Conservation (phyloP, 441 rosid genomes). For the Erodium moschatum region DNA sequence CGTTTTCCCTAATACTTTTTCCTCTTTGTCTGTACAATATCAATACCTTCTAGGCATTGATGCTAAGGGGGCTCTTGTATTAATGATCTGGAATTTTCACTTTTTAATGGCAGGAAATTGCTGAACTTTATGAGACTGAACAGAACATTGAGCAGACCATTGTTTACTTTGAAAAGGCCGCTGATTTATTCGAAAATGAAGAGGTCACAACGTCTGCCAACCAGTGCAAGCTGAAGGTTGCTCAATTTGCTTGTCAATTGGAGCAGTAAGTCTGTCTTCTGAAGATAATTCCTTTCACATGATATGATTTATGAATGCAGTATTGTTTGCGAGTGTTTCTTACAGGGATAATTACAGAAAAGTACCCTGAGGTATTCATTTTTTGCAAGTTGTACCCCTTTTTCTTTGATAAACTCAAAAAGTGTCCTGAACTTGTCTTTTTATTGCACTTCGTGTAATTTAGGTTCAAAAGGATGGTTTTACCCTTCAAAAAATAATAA, state of each 20-base stretch:
- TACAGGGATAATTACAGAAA: no score
- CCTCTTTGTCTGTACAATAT: neutral
- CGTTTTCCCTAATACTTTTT: neutral
- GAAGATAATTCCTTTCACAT: neutral
- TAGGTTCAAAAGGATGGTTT: no score
- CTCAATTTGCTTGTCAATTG: slow-evolving; percentile 78
- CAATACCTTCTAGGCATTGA: neutral
- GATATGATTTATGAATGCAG: neutral
- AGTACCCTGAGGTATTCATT: no score
- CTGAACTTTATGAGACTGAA: slow-evolving; percentile 69
- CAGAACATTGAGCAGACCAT: slow-evolving; percentile 69
- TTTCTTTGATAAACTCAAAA: no score
- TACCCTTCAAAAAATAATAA: no score
- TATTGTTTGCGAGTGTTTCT: neutral
- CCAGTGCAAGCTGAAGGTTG: slow-evolving; percentile 96
- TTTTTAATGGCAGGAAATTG: slow-evolving; percentile 61
- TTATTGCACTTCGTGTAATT: no score
- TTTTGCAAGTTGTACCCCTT: no score
- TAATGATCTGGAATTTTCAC: neutral
- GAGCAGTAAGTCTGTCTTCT: slow-evolving; percentile 51
- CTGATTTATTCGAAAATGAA: slow-evolving; percentile 86
- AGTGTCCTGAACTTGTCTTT: no score
- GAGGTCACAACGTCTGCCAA: slow-evolving; percentile 89
- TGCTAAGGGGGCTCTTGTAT: neutral
- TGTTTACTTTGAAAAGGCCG: slow-evolving; percentile 71